Conservation (phyloP, 768 basidiomycete genomes). For the Tylopilus sp. region DNA sequence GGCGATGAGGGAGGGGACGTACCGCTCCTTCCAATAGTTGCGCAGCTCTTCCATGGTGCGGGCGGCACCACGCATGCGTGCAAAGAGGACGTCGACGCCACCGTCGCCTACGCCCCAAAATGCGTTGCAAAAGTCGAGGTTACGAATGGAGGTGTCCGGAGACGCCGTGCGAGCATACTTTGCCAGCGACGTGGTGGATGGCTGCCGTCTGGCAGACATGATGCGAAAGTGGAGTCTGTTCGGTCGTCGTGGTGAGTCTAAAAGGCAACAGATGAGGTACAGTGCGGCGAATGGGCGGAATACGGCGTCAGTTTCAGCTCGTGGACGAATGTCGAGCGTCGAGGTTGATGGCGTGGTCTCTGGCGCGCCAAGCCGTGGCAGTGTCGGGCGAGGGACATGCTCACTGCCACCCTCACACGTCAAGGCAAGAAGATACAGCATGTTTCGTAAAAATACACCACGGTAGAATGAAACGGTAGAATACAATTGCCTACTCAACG, state of each 20-base stretch:
- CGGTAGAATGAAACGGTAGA: not conserved
- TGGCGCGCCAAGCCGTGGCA: constrained; percentile 16
- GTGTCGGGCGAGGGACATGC: not conserved
- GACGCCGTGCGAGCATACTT: constrained; percentile 61
- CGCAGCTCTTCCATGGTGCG: constrained; percentile 87
- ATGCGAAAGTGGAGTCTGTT: constrained; percentile 14
- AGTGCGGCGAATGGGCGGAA: constrained; percentile 2
- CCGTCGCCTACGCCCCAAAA: constrained; percentile 91
- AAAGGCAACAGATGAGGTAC: constrained; percentile 19
- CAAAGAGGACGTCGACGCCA: constrained; percentile 88
- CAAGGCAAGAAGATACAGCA: not conserved
- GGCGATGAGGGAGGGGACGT: constrained; percentile 22
- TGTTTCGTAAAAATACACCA: not conserved
- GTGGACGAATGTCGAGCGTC: not conserved
- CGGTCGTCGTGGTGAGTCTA: constrained; percentile 13
- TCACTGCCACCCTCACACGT: not conserved
- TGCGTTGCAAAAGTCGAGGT: constrained; percentile 91
- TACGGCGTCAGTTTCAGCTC: not conserved
- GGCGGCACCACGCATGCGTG: constrained; percentile 80
- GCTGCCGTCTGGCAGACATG: constrained; percentile 75
- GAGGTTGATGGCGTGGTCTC: constrained; percentile 5
- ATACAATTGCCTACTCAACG: too few relatives aligned
- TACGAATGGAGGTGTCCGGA: constrained; percentile 40
- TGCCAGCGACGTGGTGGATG: constrained; percentile 78
- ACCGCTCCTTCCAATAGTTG: constrained; percentile 95